phyloP scores from a whole-genome alignment of 2,329 filamentous ascomycete genomes.

The Aspergillus brunneoviolaceus region DNA sequence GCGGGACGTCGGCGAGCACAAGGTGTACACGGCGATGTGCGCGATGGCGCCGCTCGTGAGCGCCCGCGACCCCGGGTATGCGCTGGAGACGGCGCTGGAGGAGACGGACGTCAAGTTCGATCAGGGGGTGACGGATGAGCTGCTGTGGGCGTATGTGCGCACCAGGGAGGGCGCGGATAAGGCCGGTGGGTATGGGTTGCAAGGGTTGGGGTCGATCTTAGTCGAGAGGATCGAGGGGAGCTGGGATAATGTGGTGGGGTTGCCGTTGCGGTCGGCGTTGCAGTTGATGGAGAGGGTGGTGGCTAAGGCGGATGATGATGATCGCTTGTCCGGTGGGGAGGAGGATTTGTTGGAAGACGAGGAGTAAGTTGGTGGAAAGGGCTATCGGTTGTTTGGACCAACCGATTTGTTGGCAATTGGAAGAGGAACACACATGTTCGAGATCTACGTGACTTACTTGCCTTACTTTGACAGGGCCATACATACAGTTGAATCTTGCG shows the following conservation, averaged over 20 bases:
- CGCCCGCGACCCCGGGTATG: conserved; percentile 80
- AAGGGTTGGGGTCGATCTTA: conserved; percentile 81
- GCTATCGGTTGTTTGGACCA: conserved; percentile 8
- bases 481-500: conserved; percentile 12
- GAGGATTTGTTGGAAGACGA: conserved; percentile 33
- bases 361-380: conserved; percentile 12
- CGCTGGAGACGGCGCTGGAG: conserved; percentile 76
- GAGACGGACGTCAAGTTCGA: conserved; percentile 92
- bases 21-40: conserved; percentile 81
- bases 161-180: conserved; percentile 94
- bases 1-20: conserved; percentile 73
- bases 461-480: no score
- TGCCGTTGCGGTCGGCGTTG: conserved; percentile 77
- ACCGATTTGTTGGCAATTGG: conserved; percentile 1
- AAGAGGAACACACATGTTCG: conserved; percentile 1
- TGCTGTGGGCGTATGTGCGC: conserved; percentile 66
- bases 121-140: conserved; percentile 70
- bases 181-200: conserved; percentile 91
- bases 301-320: conserved; percentile 67
- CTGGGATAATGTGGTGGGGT: conserved; percentile 90
- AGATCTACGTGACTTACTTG: not conserved
- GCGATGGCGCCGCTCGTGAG: conserved; percentile 80
- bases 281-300: conserved; percentile 86
- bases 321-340: conserved; percentile 41
- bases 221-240: conserved; percentile 86